Evolutionary conservation across 495 filamentous ascomycete species (phyloP).

Genomic region (Penicillium steckii): DNA sequence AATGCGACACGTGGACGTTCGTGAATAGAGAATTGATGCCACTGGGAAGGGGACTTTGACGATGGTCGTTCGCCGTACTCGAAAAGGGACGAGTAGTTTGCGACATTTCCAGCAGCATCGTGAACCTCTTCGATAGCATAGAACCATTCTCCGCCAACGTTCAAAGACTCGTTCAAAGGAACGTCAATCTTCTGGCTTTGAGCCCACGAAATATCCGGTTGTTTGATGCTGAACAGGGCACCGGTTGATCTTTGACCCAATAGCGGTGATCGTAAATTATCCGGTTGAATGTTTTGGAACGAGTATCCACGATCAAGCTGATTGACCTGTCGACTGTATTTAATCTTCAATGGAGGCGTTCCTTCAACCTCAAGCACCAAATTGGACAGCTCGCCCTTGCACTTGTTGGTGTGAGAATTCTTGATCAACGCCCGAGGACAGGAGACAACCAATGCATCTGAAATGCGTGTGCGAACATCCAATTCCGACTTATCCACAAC

Average conservation of each 20-base stretch:
- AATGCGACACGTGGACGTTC: slow-evolving; percentile 76
- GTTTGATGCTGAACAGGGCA: slow-evolving; percentile 50
- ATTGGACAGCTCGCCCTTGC: slow-evolving; percentile 83
- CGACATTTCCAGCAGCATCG: slow-evolving; percentile 84
- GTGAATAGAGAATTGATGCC: slow-evolving; percentile 84
- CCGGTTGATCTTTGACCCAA: slow-evolving; percentile 52
- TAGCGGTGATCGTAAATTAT: slow-evolving; percentile 77
- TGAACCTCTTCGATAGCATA: slow-evolving; percentile 90
- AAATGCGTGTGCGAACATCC: slow-evolving; percentile 74
- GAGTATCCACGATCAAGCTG: slow-evolving; percentile 70
- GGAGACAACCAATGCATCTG: slow-evolving; percentile 74
- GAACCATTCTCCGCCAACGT: slow-evolving; percentile 71
- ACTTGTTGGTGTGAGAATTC: slow-evolving; percentile 62
- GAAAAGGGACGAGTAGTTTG: slow-evolving; percentile 65
- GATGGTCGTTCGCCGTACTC: slow-evolving; percentile 59
- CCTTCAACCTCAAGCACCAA: slow-evolving; percentile 78
- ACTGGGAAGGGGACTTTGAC: slow-evolving; percentile 56
- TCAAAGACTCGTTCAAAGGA: slow-evolving; percentile 84
- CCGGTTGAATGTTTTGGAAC: slow-evolving; percentile 88
- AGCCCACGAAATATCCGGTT: slow-evolving; percentile 74
- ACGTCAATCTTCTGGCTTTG: slow-evolving; percentile 70
- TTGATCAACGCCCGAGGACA: slow-evolving; percentile 79
- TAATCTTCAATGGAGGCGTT: slow-evolving; percentile 86
- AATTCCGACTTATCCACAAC: slow-evolving; percentile 92
- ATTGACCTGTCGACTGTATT: slow-evolving; percentile 84